These are phyloP conservation scores for Maudiozyma saulgeensis DNA, from an alignment of 805 yeast genomes.

Conservation along the genomic window DNA sequence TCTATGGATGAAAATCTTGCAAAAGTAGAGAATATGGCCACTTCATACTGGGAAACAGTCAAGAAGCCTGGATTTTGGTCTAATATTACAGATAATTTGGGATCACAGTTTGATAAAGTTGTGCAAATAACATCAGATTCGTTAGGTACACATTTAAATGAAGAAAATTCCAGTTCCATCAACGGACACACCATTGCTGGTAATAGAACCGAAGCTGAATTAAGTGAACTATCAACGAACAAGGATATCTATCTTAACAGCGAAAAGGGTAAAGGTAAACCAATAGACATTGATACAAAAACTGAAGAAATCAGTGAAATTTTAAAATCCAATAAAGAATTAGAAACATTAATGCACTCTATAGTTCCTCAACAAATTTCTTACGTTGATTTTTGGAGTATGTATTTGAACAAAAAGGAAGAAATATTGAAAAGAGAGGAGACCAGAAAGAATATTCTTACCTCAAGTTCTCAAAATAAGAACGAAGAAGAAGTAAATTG, in stretches of 20 bases:
- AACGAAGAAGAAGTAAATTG: conserved; percentile 31
- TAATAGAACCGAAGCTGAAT: conserved; percentile 54
- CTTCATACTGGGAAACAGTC: conserved; percentile 30
- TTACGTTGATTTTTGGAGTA: conserved; percentile 63
- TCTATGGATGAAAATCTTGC: conserved; percentile 68
- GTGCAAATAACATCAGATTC: conserved; percentile 9
- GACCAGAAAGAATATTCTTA: conserved; percentile 54
- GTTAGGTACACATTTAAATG: conserved; percentile 17
- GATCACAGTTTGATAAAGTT: conserved; percentile 16
- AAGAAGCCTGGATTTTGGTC: conserved; percentile 24
- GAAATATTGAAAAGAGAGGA: conserved; percentile 52
- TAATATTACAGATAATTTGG: conserved; percentile 13
- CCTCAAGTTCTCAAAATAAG: conserved; percentile 31
- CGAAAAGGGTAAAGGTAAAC: conserved; percentile 18
- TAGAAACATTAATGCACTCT: conserved; percentile 45
- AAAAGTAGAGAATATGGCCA: conserved; percentile 59
- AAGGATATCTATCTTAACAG: conserved; percentile 34
- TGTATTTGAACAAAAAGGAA: conserved; percentile 48
- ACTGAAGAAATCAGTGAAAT: conserved; percentile 43
- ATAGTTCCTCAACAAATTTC: conserved; percentile 58
- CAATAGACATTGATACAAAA: conserved; percentile 34
- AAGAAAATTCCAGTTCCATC: conserved; percentile 20
- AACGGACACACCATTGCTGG: conserved; percentile 29
- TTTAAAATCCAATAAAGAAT: conserved; percentile 40
- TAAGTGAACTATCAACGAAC: conserved; percentile 45